phyloP scores from a whole-genome alignment of 2,329 filamentous ascomycete genomes.

The Microdochium nivale region DNA sequence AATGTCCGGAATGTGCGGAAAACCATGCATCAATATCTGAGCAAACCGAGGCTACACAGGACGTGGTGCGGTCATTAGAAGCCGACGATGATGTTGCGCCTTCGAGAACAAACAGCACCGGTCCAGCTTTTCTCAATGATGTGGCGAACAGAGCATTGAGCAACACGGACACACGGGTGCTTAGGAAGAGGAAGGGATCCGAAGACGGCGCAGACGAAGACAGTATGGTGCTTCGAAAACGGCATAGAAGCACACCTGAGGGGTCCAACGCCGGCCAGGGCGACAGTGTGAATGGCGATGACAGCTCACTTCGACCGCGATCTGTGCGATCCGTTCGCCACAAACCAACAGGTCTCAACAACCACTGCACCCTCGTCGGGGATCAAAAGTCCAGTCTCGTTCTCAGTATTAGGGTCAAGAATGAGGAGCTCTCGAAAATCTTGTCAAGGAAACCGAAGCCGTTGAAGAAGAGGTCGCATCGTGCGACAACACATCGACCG shows the following conservation, averaged over 20 bases:
- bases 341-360: conserved; percentile 30
- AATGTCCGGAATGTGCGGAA: conserved; percentile 37
- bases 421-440: conserved; percentile 51
- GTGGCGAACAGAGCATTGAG: no score
- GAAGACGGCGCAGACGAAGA: conserved; percentile 55
- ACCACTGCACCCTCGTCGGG: conserved; percentile 32
- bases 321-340: conserved; percentile 52
- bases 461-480: conserved; percentile 37
- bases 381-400: conserved; percentile 36
- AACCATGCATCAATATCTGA: conserved; percentile 20
- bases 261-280: conserved; percentile 27
- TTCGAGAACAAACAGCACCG: not conserved
- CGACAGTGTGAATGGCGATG: conserved; percentile 24
- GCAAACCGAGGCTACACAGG: conserved; percentile 16
- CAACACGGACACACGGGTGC: conserved; percentile 64
- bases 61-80: conserved; percentile 12
- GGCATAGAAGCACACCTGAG: conserved; percentile 39
- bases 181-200: conserved; percentile 80
- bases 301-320: conserved; percentile 25
- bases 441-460: conserved; percentile 50
- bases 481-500: conserved; percentile 22
- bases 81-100: conserved; percentile 22
- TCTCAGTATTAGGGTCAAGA: conserved; percentile 49
- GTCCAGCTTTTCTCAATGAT: not conserved
- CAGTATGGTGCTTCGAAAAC: conserved; percentile 41